Evolutionary conservation across 164 flowering plant species (phyloP).

Genomic region (Chimonanthus salicifolius): DNA sequence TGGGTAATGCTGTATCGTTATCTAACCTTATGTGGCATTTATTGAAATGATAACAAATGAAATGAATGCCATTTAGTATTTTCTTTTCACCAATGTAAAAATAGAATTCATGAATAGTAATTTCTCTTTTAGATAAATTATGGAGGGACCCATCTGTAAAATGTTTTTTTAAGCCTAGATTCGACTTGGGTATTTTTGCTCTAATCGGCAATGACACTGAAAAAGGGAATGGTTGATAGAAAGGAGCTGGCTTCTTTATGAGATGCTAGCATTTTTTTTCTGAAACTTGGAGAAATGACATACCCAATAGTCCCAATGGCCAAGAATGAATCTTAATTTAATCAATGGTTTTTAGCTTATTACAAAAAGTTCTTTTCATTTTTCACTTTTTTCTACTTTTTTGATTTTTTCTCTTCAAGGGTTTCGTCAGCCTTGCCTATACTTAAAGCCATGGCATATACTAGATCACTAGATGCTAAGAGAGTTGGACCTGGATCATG

Average conservation of each 20-base stretch:
- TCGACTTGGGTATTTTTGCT: not conserved
- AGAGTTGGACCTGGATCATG: too few species aligned
- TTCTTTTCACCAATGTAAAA: not conserved
- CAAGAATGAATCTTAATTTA: not conserved
- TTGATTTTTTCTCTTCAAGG: not conserved
- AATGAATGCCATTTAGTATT: not conserved
- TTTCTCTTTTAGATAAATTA: not conserved
- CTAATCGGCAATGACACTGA: not conserved
- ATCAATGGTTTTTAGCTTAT: not conserved
- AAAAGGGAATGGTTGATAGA: not conserved
- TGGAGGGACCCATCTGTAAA: not conserved
- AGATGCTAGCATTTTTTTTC: not conserved
- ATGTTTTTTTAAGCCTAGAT: not conserved
- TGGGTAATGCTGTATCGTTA: too few species aligned
- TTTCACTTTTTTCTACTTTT: too few species aligned
- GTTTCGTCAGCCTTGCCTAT: not conserved
- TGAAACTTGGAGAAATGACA: not conserved
- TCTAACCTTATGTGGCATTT: slow-evolving; percentile 5
- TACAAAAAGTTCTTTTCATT: not conserved
- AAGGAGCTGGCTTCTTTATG: not conserved
- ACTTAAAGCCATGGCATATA: not conserved
- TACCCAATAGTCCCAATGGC: not conserved
- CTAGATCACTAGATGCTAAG: not conserved
- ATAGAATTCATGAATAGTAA: not conserved
- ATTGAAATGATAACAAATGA: slow-evolving; percentile 1